Percentiles rank a stretch among this genome's conserved stretches.
phyloP scores from a whole-genome alignment of 2,329 filamentous ascomycete genomes.

The Pseudohalonectria lignicola region DNA sequence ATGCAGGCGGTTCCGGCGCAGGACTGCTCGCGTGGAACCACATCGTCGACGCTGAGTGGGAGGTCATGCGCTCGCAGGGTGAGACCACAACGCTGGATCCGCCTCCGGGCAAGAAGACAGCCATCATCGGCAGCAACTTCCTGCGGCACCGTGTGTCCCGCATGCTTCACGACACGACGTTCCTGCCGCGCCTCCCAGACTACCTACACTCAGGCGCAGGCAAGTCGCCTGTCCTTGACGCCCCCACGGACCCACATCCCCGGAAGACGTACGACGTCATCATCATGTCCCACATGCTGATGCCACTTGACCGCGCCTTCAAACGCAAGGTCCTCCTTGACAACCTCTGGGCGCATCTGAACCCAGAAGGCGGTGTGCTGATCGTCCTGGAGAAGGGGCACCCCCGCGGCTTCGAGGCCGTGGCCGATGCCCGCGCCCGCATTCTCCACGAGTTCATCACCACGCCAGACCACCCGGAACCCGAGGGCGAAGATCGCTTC shows the following conservation, averaged over 20 bases:
- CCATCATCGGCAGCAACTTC: conserved; percentile 64
- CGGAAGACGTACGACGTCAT: conserved; percentile 84
- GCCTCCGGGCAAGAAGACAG: conserved; percentile 60
- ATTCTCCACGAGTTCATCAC: conserved; percentile 67
- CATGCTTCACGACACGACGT: conserved; percentile 80
- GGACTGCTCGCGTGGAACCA: conserved; percentile 68
- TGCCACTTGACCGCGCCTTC: conserved; percentile 65
- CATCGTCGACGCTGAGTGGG: conserved; percentile 72
- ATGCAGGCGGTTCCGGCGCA: conserved; percentile 65
- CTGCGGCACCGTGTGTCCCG: conserved; percentile 65
- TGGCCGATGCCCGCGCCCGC: conserved; percentile 73
- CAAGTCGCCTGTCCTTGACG: conserved; percentile 47
- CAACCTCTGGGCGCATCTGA: conserved; percentile 81
- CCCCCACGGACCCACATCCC: conserved; percentile 38
- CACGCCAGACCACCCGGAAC: conserved; percentile 31
- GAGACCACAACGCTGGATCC: conserved; percentile 31
- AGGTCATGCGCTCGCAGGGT: conserved; percentile 47
- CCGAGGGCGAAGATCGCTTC: conserved; percentile 15
- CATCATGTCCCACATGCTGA: conserved; percentile 75
- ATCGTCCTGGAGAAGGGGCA: conserved; percentile 86
- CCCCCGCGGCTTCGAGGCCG: conserved; percentile 81
- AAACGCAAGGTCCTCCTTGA: conserved; percentile 69
- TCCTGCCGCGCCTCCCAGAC: conserved; percentile 84
- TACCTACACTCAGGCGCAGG: conserved; percentile 58
- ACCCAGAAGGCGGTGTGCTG: conserved; percentile 74